A percentile compares a stretch with the other conserved stretches of the same genome.
Evolutionary conservation across 1,284 basidiomycete genomes (phyloP).

Genomic region (Ganoderma lucidum): DNA sequence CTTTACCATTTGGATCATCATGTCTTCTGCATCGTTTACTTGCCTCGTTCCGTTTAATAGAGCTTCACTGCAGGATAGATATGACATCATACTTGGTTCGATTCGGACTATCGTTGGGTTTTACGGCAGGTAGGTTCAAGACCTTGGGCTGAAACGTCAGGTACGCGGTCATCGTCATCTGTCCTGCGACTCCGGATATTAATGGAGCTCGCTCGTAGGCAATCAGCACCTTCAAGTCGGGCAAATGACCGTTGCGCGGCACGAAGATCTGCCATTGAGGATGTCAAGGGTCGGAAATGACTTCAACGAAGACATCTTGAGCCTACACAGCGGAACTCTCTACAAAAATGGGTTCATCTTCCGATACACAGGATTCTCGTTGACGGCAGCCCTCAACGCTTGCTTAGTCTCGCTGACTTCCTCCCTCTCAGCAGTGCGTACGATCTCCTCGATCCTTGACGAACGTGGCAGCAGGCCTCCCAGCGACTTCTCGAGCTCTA

Average conservation of each 20-base stretch:
- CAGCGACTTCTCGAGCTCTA: conserved; percentile 15
- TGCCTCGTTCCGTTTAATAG: conserved; percentile 12
- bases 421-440: conserved; percentile 12
- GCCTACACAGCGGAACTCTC: not conserved
- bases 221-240: not conserved
- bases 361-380: conserved; percentile 15
- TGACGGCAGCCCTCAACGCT: not conserved
- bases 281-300: not conserved
- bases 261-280: not conserved
- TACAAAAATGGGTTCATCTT: conserved; percentile 8
- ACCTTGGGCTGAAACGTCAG: not conserved
- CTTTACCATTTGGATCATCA: not conserved
- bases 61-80: not conserved
- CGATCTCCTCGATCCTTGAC: conserved; percentile 14
- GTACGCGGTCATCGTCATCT: not conserved
- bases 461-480: conserved; percentile 19
- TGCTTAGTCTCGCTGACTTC: conserved; percentile 9
- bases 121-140: not conserved
- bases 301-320: not conserved
- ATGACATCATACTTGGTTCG: not conserved
- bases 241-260: not conserved
- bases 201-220: not conserved
- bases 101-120: not conserved
- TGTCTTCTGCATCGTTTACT: conserved; percentile 7
- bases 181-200: not conserved